Base-by-base conservation (phyloP, 2,329 filamentous ascomycete species). In the Cercospora sp. region DNA sequence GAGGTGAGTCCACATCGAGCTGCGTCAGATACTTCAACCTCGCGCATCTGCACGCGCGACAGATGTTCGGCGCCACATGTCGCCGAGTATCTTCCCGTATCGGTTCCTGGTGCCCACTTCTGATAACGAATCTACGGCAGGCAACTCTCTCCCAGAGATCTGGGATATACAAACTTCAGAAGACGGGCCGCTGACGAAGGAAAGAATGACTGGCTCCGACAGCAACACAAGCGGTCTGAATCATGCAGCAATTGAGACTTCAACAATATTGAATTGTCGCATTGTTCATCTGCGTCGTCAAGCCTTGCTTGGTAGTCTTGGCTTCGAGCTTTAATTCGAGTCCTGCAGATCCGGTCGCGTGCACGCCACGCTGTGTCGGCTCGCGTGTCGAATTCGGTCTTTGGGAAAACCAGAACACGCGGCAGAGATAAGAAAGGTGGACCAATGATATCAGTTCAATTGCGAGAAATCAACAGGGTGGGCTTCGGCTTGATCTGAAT, bases 251-350 rank as follows among this genome's bases (percentile, higher is more conserved):
- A 23, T n/a, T n/a, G 36, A n/a, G 36, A n/a, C 6, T 26, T 16
- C 48, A 26, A n/a, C 23, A n/a, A 9, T 1, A 28, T 3, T 9
- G 23, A 3, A 16, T 8, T 36, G 55, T 5, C 7, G 12, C 16
- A 5, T n/a, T 36, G 16, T 30, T 33, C n/a, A 33, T 23, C 55
- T 59, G 55, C 3, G 10, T n/a, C 36, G 55, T 59, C 55, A 59
- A 59, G 55, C 55, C 55, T 59, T 59, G 55, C 55, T 59, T 62
- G 60, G 60, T 23, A 62, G 36, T 30, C 36, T 62, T 62, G 23
- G 60, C 60, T 13, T 26, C 16, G 60, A 59, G 31, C 55, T 36
- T 28, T 59, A 20, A 28, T 40, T 31, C 30, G 40, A 20, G 18
- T 3, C 7, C 36, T n/a, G 36, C 18, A 26, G 23, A 30, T 23